Evolutionary conservation across 768 basidiomycete genomes (phyloP).

Genomic region (Lentinula boryana): DNA sequence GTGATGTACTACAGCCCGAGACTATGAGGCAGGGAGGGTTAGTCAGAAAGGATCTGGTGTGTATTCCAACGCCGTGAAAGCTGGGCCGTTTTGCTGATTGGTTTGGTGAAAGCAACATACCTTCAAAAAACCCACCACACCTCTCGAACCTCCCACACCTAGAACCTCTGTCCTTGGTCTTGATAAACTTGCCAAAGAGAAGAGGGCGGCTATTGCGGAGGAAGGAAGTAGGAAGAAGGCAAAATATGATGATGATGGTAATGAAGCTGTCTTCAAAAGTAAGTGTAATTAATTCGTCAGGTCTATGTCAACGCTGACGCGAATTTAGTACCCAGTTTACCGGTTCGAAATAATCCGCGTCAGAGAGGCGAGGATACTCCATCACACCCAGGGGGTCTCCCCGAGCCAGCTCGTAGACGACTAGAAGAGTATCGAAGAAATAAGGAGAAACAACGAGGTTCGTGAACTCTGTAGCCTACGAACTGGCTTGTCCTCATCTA

Average conservation of each 20-base stretch:
- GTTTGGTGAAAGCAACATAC: conserved; percentile 57
- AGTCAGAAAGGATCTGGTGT: conserved; percentile 58
- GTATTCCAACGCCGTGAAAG: not conserved
- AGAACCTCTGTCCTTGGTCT: conserved; percentile 79
- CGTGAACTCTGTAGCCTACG: not conserved
- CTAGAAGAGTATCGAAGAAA: conserved; percentile 75
- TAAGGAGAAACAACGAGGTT: conserved; percentile 67
- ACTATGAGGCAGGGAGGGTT: conserved; percentile 74
- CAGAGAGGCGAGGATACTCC: conserved; percentile 88
- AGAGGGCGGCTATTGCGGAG: conserved; percentile 54
- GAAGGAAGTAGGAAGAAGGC: conserved; percentile 61
- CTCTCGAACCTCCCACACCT: conserved; percentile 72
- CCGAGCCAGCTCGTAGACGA: conserved; percentile 61
- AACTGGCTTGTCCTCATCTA: not conserved
- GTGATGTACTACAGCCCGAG: conserved; percentile 81
- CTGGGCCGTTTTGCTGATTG: conserved; percentile 5
- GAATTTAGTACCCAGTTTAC: conserved; percentile 74
- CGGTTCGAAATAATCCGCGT: conserved; percentile 54
- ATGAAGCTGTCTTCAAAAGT: conserved; percentile 88
- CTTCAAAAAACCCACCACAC: conserved; percentile 71
- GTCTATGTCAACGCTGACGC: not conserved
- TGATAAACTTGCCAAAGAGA: conserved; percentile 85
- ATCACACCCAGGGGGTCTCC: conserved; percentile 86
- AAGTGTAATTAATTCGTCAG: not conserved
- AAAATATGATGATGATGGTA: conserved; percentile 49